Evolutionary conservation across 2,329 filamentous ascomycete species (phyloP).

Genomic region (Hymenoscyphus linearis): DNA sequence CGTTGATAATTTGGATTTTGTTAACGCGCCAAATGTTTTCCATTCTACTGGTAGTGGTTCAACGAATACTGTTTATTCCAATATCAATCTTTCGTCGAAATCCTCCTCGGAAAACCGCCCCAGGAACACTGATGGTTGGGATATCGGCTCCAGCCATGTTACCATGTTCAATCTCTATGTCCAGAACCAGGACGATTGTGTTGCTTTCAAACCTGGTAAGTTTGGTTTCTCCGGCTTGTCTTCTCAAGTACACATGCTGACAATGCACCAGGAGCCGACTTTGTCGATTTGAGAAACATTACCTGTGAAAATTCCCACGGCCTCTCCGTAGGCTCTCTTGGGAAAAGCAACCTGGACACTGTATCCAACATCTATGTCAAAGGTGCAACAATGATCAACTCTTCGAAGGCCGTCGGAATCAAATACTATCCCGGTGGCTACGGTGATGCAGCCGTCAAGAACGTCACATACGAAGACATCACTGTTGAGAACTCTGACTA

Average conservation of each 20-base stretch:
- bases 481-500: constrained; percentile 37
- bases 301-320: constrained; percentile 43
- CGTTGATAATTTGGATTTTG: constrained; percentile 35
- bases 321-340: constrained; percentile 43
- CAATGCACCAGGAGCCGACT: constrained; percentile 37
- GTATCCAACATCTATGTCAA: constrained; percentile 40
- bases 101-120: constrained; percentile 36
- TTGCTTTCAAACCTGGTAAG: constrained; percentile 46
- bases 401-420: constrained; percentile 42
- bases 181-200: constrained; percentile 54
- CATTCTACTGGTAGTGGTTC: constrained; percentile 36
- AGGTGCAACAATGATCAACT: constrained; percentile 37
- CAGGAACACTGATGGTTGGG: constrained; percentile 51
- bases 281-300: constrained; percentile 37
- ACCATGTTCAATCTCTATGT: constrained; percentile 45
- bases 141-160: constrained; percentile 43
- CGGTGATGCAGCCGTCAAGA: constrained; percentile 36
- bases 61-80: constrained; percentile 34
- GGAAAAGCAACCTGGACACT: constrained; percentile 35
- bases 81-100: constrained; percentile 35
- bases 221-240: neutral
- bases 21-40: constrained; percentile 43
- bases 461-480: constrained; percentile 38
- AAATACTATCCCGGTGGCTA: constrained; percentile 41
- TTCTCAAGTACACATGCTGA: neutral